Conservation (phyloP, 352 stramenopile species). For the Globisporangium solare region DNA sequence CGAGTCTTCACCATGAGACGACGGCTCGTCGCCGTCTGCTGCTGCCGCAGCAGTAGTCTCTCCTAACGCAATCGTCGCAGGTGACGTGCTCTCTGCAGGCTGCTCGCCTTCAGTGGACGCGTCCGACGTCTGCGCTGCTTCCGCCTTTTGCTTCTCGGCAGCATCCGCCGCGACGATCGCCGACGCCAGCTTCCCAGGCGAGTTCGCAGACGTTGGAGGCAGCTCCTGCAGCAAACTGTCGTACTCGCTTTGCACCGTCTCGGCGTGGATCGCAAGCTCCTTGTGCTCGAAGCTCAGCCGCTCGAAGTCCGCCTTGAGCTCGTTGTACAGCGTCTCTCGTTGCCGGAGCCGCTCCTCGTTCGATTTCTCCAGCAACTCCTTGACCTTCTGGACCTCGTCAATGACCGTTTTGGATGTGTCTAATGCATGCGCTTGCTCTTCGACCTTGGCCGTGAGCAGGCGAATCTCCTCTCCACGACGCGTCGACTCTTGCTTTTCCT, state of each 20-base stretch:
- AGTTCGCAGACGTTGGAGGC: constrained; percentile 23
- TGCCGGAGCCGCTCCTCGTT: constrained; percentile 70
- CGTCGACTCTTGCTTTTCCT: constrained; percentile 78
- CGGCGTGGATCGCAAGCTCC: constrained; percentile 71
- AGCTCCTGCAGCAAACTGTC: constrained; percentile 55
- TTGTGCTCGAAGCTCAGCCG: constrained; percentile 80
- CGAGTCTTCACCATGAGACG: neutral
- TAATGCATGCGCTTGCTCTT: constrained; percentile 56
- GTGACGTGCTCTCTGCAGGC: neutral
- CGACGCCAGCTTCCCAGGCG: constrained; percentile 36
- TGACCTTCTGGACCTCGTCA: constrained; percentile 65
- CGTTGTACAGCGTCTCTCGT: constrained; percentile 43
- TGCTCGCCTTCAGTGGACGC: neutral
- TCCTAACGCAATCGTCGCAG: neutral
- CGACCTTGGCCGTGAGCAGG: constrained; percentile 52
- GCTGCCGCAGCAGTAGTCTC: constrained; percentile 8
- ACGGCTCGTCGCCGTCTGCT: neutral
- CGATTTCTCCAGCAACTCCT: constrained; percentile 55
- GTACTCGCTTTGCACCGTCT: constrained; percentile 75
- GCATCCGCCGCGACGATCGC: constrained; percentile 20
- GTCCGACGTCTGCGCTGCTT: constrained; percentile 10
- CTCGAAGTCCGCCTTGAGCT: constrained; percentile 67
- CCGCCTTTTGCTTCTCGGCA: constrained; percentile 25
- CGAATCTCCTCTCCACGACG: constrained; percentile 74
- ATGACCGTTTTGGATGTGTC: constrained; percentile 52